A percentile compares a stretch with the other conserved stretches of the same genome.
Conservation (phyloP, 371 early-diverging fungal species). For the Mortierella sp. region DNA sequence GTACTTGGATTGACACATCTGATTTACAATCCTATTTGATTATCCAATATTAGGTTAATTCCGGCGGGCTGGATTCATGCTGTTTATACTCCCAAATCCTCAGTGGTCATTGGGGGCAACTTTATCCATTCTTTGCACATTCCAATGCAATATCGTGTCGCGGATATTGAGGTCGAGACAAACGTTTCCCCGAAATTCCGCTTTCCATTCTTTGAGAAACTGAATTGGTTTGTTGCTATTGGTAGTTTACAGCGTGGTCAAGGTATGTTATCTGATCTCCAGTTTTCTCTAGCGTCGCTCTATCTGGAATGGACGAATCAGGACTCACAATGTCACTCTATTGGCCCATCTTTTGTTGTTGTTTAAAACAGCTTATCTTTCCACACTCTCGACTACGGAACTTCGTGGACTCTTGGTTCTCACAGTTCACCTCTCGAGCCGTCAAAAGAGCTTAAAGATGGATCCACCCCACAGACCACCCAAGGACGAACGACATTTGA, state of each 20-base stretch:
- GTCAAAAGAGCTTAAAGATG: slow-evolving; percentile 36
- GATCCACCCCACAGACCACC: slow-evolving; percentile 9
- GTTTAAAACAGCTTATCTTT: slow-evolving; percentile 5
- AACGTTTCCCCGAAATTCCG: slow-evolving; percentile 83
- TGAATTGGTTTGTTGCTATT: slow-evolving; percentile 79
- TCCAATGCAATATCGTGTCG: slow-evolving; percentile 71
- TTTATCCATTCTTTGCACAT: slow-evolving; percentile 85
- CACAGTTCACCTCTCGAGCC: slow-evolving; percentile 27
- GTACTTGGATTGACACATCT: background rate
- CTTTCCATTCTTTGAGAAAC: slow-evolving; percentile 84
- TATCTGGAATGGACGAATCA: background rate
- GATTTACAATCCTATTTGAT: background rate
- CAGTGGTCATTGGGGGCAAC: slow-evolving; percentile 94
- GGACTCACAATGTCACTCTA: no score
- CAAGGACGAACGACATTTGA: slow-evolving; percentile 45
- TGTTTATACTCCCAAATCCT: slow-evolving; percentile 86
- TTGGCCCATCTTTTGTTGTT: no score
- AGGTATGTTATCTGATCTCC: slow-evolving; percentile 12
- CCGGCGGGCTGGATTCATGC: slow-evolving; percentile 97
- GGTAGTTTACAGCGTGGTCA: slow-evolving; percentile 51
- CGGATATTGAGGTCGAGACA: slow-evolving; percentile 81
- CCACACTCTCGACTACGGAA: slow-evolving; percentile 29
- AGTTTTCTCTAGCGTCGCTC: background rate
- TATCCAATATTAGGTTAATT: slow-evolving; percentile 70
- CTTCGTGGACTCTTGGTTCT: slow-evolving; percentile 32